Percentiles rank a stretch among this genome's conserved stretches.
Conservation (phyloP, 371 early-diverging fungal genomes). For the Rhizopus delemar region DNA sequence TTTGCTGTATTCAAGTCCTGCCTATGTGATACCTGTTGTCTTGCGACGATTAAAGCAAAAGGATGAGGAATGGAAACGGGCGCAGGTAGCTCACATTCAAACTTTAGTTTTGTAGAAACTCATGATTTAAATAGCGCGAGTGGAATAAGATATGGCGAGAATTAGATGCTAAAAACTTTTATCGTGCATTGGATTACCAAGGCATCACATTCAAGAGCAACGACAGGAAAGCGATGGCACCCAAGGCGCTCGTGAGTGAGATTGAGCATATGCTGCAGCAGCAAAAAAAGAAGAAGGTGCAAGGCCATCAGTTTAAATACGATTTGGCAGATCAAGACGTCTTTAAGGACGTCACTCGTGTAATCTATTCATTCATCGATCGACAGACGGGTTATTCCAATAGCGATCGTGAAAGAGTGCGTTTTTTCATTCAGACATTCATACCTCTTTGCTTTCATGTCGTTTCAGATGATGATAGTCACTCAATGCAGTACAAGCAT, state of each 20-base stretch:
- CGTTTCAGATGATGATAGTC: constrained; percentile 23
- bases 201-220: constrained; percentile 83
- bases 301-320: constrained; percentile 65
- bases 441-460: constrained; percentile 57
- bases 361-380: constrained; percentile 59
- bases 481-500: constrained; percentile 28
- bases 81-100: constrained; percentile 24
- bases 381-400: constrained; percentile 56
- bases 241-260: constrained; percentile 65
- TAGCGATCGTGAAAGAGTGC: constrained; percentile 70
- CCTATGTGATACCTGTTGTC: constrained; percentile 91
- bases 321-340: constrained; percentile 59
- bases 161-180: constrained; percentile 89
- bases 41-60: constrained; percentile 93
- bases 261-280: constrained; percentile 3
- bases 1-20: constrained; percentile 90
- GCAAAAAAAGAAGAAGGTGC: constrained; percentile 7
- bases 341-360: constrained; percentile 63
- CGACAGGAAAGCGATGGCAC: constrained; percentile 80
- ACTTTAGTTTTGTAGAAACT: too few relatives aligned
- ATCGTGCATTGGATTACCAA: constrained; percentile 96
- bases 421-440: constrained; percentile 74
- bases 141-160: constrained; percentile 98
- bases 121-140: constrained; percentile 53
- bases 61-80: constrained; percentile 92